Conservation (phyloP, 2,329 filamentous ascomycete species). For the Phaeomoniella chlamydospora region DNA sequence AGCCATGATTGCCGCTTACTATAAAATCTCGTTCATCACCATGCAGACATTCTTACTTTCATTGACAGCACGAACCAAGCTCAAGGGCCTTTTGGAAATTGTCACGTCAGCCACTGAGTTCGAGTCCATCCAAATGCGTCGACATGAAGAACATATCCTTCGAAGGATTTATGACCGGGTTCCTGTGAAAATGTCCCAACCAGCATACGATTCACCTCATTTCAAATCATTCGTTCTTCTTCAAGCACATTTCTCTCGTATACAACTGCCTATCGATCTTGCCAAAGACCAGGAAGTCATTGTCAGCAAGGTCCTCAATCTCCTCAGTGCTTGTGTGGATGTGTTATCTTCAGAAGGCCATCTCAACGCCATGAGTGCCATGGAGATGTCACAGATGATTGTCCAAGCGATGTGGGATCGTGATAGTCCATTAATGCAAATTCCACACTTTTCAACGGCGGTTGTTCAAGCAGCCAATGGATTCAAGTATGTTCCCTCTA, state of each 20-base stretch:
- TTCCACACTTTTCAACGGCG: slow-evolving; percentile 80
- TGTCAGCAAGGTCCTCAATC: slow-evolving; percentile 66
- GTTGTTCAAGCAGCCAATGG: slow-evolving; percentile 71
- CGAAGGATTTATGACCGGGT: slow-evolving; percentile 87
- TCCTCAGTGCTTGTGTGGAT: slow-evolving; percentile 85
- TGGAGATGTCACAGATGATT: slow-evolving; percentile 99
- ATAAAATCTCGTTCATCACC: slow-evolving; percentile 97
- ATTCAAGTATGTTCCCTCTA: slow-evolving; percentile 42
- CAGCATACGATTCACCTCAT: slow-evolving; percentile 80
- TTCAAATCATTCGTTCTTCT: slow-evolving; percentile 97
- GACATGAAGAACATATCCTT: slow-evolving; percentile 78
- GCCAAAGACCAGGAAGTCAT: slow-evolving; percentile 91
- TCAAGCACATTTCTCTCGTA: slow-evolving; percentile 92
- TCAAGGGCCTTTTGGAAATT: slow-evolving; percentile 95
- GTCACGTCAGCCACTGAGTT: slow-evolving; percentile 95
- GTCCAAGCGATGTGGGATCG: slow-evolving; percentile 99
- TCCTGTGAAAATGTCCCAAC: slow-evolving; percentile 86
- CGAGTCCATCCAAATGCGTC: slow-evolving; percentile 82
- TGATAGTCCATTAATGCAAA: slow-evolving; percentile 92
- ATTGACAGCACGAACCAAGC: slow-evolving; percentile 72
- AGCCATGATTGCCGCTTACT: slow-evolving; percentile 96
- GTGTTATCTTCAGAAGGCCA: slow-evolving; percentile 92
- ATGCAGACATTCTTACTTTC: slow-evolving; percentile 98
- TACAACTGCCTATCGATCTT: slow-evolving; percentile 90
- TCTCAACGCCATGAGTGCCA: slow-evolving; percentile 92